A percentile compares a stretch with the other conserved stretches of the same genome.
phyloP scores from a whole-genome alignment of 148 eudicot genomes.

The Polygonum maritimum region DNA sequence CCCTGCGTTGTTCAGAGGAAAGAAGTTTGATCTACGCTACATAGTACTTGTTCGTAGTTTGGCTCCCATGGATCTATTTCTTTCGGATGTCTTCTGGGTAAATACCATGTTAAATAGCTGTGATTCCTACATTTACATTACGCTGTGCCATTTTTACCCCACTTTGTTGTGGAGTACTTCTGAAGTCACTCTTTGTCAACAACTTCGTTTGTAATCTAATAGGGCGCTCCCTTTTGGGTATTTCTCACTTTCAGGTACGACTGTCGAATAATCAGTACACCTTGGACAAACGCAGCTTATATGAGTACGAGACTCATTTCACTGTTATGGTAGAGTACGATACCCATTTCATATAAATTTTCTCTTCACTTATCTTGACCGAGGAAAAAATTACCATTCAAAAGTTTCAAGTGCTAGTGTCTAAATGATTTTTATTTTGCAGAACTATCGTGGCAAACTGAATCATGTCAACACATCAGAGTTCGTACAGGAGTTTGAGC shows the following conservation, averaged over 20 bases:
- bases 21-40: constrained; percentile 90
- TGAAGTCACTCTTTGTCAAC: too few species aligned
- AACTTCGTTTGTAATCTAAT: too few species aligned
- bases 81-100: constrained; percentile 87
- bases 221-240: too few species aligned
- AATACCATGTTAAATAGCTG: constrained; percentile 6
- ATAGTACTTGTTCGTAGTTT: constrained; percentile 83
- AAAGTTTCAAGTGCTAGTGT: not conserved
- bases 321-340: constrained; percentile 99
- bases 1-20: constrained; percentile 81
- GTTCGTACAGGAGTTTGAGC: constrained; percentile 73
- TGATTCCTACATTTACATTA: not conserved
- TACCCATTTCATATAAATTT: constrained; percentile 14
- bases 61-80: constrained; percentile 79
- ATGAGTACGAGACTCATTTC: constrained; percentile 94
- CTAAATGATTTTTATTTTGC: constrained; percentile 5
- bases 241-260: constrained; percentile 50
- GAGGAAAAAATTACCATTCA: not conserved
- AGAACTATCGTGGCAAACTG: constrained; percentile 86
- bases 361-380: not conserved
- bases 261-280: constrained; percentile 84
- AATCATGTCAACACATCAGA: constrained; percentile 70
- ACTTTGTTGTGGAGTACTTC: not conserved
- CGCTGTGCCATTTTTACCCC: not conserved
- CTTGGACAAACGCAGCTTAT: constrained; percentile 63